Percentiles rank a stretch among this genome's conserved stretches.
phyloP scores from a whole-genome alignment of 805 yeast species.

The Peterozyma xylosa region DNA sequence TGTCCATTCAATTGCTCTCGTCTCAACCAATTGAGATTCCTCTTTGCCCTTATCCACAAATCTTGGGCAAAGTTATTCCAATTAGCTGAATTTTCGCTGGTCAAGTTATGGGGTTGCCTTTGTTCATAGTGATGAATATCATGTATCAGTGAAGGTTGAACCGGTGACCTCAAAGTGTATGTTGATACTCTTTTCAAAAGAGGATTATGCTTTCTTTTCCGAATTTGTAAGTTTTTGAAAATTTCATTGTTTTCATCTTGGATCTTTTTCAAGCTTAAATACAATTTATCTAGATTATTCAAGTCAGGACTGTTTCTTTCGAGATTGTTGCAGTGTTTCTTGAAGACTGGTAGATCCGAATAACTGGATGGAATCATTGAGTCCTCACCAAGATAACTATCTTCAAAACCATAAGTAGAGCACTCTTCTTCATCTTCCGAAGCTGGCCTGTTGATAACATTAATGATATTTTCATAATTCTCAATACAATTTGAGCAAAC shows the following conservation, averaged over 20 bases:
- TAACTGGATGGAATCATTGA: neutral
- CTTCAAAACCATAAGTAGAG: neutral
- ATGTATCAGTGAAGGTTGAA: neutral
- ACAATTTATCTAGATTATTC: conserved; percentile 2
- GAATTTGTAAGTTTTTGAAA: neutral
- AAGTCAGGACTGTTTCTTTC: neutral
- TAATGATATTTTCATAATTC: conserved; percentile 5
- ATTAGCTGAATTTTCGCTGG: neutral
- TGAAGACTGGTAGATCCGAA: neutral
- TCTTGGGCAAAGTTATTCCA: neutral
- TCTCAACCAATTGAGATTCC: conserved; percentile 1
- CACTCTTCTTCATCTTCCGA: neutral
- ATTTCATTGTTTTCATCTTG: conserved; percentile 5
- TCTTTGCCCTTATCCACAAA: conserved; percentile 6
- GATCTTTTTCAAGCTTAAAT: conserved; percentile 4
- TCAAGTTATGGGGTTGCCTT: neutral
- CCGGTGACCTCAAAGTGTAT: neutral
- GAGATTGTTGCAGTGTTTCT: conserved; percentile 2
- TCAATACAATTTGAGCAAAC: conserved; percentile 7
- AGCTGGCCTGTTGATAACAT: conserved; percentile 1
- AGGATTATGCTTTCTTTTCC: conserved; percentile 5
- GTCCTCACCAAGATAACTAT: neutral
- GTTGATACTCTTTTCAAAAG: conserved; percentile 1
- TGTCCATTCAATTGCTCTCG: neutral
- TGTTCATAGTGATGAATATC: neutral